These are phyloP conservation scores for Emericellopsis cladophorae DNA, from an alignment of 2,329 filamentous ascomycete genomes.

Conservation along the genomic window DNA sequence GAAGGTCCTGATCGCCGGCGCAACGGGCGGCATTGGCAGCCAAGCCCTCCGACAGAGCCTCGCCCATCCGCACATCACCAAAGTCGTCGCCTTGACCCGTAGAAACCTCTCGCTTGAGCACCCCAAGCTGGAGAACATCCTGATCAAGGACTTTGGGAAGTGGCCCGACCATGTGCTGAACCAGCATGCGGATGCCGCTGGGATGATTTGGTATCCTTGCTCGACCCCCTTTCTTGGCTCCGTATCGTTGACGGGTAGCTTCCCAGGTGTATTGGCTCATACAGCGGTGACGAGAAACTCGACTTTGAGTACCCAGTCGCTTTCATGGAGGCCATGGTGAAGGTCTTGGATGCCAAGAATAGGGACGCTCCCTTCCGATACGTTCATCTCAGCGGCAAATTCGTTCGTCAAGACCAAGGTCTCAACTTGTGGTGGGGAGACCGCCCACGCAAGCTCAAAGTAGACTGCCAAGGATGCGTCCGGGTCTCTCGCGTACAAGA, in stretches of 20 bases:
- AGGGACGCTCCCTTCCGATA: not conserved
- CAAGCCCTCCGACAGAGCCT: conserved; percentile 18
- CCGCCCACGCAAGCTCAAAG: not conserved
- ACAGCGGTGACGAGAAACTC: not conserved
- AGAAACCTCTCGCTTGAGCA: conserved; percentile 10
- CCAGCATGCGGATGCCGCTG: conserved; percentile 11
- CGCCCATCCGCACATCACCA: conserved; percentile 13
- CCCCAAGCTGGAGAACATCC: conserved; percentile 10
- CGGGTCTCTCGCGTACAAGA: not conserved
- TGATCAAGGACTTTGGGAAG: conserved; percentile 10
- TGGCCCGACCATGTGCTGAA: conserved; percentile 12
- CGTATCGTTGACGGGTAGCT: not conserved
- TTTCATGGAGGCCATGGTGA: not conserved
- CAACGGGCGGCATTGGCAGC: conserved; percentile 18
- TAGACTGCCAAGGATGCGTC: not conserved
- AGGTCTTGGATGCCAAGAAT: not conserved
- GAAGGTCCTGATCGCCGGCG: conserved; percentile 22
- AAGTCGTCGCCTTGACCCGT: conserved; percentile 17
- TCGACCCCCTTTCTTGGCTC: not conserved
- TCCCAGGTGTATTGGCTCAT: not conserved
- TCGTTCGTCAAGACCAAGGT: not conserved
- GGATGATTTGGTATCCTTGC: conserved; percentile 12
- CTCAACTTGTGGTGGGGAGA: not conserved
- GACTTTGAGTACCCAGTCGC: not conserved
- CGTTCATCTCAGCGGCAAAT: not conserved